phyloP scores from a whole-genome alignment of 2,329 filamentous ascomycete species.

The Westerdykella aurantiaca region DNA sequence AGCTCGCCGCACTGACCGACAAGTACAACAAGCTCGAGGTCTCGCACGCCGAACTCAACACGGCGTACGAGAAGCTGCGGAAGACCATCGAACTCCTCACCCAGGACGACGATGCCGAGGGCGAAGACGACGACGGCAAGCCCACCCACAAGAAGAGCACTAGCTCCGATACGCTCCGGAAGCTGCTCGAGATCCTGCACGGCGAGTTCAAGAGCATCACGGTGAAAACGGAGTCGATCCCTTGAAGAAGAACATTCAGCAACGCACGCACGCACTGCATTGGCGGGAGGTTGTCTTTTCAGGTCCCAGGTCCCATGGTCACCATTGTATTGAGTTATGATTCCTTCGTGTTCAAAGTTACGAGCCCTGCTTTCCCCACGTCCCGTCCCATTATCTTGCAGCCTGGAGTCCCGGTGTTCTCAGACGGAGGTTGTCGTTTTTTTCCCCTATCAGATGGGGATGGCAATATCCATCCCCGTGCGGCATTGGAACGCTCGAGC shows the following conservation, averaged over 20 bases:
- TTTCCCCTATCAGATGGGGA: too few relatives aligned
- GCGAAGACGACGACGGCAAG: constrained; percentile 22
- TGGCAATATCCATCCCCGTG: too few relatives aligned
- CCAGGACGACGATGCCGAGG: constrained; percentile 29
- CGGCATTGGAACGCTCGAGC: too few relatives aligned
- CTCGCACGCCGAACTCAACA: constrained; percentile 44
- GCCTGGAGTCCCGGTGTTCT: too few relatives aligned
- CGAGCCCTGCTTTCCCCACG: constrained; percentile 6
- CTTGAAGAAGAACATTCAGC: neutral
- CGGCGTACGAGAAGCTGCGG: constrained; percentile 38
- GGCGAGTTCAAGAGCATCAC: constrained; percentile 28
- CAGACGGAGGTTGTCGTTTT: too few relatives aligned
- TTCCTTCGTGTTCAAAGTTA: constrained; percentile 8
- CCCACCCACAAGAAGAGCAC: constrained; percentile 18
- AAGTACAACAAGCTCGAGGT: constrained; percentile 52
- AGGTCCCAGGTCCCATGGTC: too few relatives aligned
- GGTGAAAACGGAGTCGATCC: constrained; percentile 20
- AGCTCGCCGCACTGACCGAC: constrained; percentile 50
- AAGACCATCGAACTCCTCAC: constrained; percentile 36
- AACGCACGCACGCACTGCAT: neutral
- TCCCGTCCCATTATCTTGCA: constrained; percentile 7
- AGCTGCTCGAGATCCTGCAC: constrained; percentile 36
- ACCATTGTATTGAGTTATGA: constrained; percentile 6
- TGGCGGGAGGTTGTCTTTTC: constrained; percentile 3
- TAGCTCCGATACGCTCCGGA: constrained; percentile 33